Conservation (phyloP, 1,284 basidiomycete species). For the Sporisorium graminicola region DNA sequence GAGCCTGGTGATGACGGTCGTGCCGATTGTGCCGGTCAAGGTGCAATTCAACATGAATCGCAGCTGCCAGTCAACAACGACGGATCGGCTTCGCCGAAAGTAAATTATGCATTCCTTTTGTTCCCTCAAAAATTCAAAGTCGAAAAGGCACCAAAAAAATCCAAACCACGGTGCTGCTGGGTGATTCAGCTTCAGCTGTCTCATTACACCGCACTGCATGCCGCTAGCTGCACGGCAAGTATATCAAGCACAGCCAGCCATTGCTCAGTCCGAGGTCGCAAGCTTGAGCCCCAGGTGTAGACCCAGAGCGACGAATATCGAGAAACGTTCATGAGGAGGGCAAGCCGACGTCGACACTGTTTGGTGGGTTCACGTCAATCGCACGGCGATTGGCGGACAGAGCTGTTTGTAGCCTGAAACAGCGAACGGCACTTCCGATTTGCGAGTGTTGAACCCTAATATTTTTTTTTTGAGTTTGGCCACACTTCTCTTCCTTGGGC, state of each 20-base stretch:
- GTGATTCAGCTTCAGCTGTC: conserved; percentile 8
- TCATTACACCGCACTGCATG: conserved; percentile 17
- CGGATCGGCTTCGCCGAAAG: conserved; percentile 1
- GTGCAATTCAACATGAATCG: background rate
- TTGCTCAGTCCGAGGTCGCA: background rate
- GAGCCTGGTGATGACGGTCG: background rate
- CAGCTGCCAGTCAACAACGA: background rate
- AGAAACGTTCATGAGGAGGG: background rate
- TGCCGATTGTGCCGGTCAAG: background rate
- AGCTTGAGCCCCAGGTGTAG: background rate
- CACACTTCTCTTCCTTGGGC: background rate
- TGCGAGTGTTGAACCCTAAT: background rate
- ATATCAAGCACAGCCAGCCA: background rate
- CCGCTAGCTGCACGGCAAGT: background rate
- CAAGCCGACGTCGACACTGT: background rate
- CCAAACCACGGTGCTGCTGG: conserved; percentile 6
- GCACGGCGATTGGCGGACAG: background rate
- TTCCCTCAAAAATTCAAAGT: background rate
- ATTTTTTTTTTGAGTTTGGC: background rate
- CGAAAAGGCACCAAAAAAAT: background rate
- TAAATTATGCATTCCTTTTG: background rate
- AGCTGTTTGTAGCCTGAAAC: background rate
- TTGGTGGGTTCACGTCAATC: background rate
- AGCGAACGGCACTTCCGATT: background rate
- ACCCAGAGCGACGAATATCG: background rate